Evolutionary conservation across 257 asterid species (phyloP), one percentile per base, ranked within the genome.

Genomic region (Leptodermis oblonga): DNA sequence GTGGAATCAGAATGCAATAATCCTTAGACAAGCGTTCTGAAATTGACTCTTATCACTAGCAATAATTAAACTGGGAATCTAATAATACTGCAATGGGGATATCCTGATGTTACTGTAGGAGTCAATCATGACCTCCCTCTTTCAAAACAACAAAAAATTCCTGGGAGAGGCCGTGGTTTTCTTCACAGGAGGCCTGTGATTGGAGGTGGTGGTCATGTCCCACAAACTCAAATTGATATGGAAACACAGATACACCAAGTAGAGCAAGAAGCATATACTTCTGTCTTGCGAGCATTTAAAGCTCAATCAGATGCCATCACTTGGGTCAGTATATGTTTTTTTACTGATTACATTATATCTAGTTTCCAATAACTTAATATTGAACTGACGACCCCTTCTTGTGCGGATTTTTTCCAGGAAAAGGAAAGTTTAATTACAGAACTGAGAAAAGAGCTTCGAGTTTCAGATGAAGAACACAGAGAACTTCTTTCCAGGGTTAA

Each of bases 231-330:
- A 48, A 73, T 82, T 43, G 95, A 92, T 76, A 87, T 92, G 95
- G 92, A 85, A 82, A 74, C 85, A 69, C 86, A 85, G 74, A 86
- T 92, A 77, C 98, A 89, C 84, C 96, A 92, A 80, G 85, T 92
- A 72, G 97, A 89, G 89, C 92, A 89, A 81, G 97, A 92, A 78
- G 98, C 98, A 48, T 92, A 92, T 82, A 79, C 81, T 78, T 87
- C 98, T 15, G 86, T 92, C 80, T 80, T 92, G 76, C 81, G 96
- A 81, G 98, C 98, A 70, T 89, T 92, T 82, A 89, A 89, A 86
- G 98, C 97, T 59, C 98, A 92, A 86, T 89, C 85, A 48, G 98
- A 89, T 84, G 92, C 98, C 72, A 77, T 92, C 80, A 71, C 96
- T 69, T 92, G 98, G 98, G 98, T 92, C 87, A 8, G 65, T 71